Base-by-base conservation (phyloP, 2,329 filamentous ascomycete species). In the Colletotrichum gloeosporioides region DNA sequence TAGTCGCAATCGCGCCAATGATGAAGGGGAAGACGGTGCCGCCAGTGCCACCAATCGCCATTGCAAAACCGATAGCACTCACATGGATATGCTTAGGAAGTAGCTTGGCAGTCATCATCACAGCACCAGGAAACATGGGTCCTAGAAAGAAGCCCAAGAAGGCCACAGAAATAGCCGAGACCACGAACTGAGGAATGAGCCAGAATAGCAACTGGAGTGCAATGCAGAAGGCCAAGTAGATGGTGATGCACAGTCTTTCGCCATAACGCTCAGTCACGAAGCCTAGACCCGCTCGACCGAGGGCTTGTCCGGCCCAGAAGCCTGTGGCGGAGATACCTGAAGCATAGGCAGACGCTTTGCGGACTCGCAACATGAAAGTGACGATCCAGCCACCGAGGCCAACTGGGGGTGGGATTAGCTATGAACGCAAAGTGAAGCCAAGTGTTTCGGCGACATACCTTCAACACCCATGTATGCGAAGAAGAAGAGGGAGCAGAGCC, bases 351-450 rank as follows among this genome's bases (percentile, higher is more conserved):
- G 85, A 88, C 2, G 92, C 94, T 8, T 92, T 85, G 16, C 95
- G 90, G 12, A 95, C 92, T 15, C 90, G 89, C 8, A 95, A 91
- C 93, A 96, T 96, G 82, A 96, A 96, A 0, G 92, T 93, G 39
- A 95, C 93, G 39, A 96, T 92, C 95, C 95, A 96, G 6, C 95
- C 95, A 27, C 94, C 93, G 2, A 95, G 88, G 0, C 92, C 92
- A 66, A 94, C 85, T 87, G 18, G 1, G 4, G 22, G 9, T 3
- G 9, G 18, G 18, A 22, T 81, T 32, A 83, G 76, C 15, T 18
- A 32, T 22, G 62, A 8, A 9, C 3, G n/a, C 22, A 27, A 15
- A 25, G 34, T 5, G 4, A 44, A 4, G 27, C n/a, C n/a, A n/a
- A 6, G 16, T 3, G 10, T 16, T 12, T 13, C 4, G 2, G 4